These are phyloP conservation scores for Corymbia calophylla DNA, from an alignment of 441 rosid species.

Conservation along the genomic window DNA sequence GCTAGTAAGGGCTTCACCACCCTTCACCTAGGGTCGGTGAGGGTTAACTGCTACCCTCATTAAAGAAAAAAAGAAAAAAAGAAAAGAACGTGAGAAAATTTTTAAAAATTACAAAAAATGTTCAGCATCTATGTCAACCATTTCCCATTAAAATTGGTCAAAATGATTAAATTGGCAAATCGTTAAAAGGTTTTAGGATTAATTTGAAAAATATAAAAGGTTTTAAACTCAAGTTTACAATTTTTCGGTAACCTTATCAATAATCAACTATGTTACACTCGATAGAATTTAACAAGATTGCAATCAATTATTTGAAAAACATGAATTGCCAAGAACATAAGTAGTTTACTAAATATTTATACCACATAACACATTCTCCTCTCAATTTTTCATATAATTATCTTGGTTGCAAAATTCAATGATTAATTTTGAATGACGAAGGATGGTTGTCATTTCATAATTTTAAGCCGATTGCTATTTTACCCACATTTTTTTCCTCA, in stretches of 20 bases:
- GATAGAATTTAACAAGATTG: neutral
- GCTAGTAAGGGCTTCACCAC: neutral
- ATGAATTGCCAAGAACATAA: no score
- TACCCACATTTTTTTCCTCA: neutral
- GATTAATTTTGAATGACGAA: neutral
- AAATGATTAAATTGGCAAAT: no score
- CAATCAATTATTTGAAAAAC: rapidly evolving
- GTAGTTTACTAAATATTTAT: neutral
- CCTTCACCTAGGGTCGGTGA: rapidly evolving
- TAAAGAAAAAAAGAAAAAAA: rapidly evolving
- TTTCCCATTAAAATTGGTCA: rapidly evolving
- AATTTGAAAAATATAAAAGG: rapidly evolving
- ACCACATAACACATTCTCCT: neutral
- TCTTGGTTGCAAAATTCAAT: neutral
- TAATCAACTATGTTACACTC: neutral
- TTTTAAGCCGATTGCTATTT: neutral
- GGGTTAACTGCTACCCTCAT: neutral
- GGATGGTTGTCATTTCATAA: neutral
- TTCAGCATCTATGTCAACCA: rapidly evolving
- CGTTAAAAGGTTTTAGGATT: no score
- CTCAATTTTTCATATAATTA: neutral
- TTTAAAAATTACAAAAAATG: no score
- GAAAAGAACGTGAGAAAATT: rapidly evolving
- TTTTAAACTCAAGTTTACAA: no score
- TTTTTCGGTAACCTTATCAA: no score